phyloP scores from a whole-genome alignment of 768 basidiomycete genomes.

The Hygrocybe punicea region DNA sequence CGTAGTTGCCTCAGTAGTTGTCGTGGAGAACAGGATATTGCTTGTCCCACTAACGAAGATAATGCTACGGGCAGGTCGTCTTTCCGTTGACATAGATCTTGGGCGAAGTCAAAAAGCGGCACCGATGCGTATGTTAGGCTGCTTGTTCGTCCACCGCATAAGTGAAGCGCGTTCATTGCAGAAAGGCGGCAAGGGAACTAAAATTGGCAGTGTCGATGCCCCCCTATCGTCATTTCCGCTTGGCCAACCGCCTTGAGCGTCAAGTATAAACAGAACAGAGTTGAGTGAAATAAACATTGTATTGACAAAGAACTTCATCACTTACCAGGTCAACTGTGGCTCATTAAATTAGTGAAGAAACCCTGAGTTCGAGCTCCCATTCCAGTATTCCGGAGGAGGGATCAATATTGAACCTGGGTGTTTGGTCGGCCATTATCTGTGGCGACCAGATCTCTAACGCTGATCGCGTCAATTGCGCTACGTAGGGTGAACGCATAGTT shows the following conservation, averaged over 20 bases:
- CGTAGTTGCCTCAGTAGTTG: slow-evolving; percentile 43
- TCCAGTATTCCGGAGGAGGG: slow-evolving; percentile 58
- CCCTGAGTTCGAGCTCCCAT: slow-evolving; percentile 50
- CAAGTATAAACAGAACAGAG: slow-evolving; percentile 50
- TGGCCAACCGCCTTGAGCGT: slow-evolving; percentile 46
- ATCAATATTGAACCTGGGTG: slow-evolving; percentile 48
- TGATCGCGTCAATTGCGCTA: slow-evolving; percentile 47
- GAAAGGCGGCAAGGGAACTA: slow-evolving; percentile 27
- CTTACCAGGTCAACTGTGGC: slow-evolving; percentile 50
- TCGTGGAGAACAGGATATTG: slow-evolving; percentile 50
- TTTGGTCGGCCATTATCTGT: slow-evolving; percentile 49
- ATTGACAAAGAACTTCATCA: neutral
- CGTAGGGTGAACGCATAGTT: slow-evolving; percentile 48
- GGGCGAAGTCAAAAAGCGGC: slow-evolving; percentile 39
- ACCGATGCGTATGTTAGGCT: slow-evolving; percentile 43
- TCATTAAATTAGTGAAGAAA: slow-evolving; percentile 47
- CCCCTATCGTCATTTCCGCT: slow-evolving; percentile 53
- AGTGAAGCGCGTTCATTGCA: slow-evolving; percentile 4
- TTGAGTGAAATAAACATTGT: slow-evolving; percentile 23
- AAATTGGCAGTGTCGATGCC: slow-evolving; percentile 53
- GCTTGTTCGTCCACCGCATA: slow-evolving; percentile 27
- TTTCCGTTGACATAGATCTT: slow-evolving; percentile 51
- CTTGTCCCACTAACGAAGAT: slow-evolving; percentile 60
- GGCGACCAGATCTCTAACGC: slow-evolving; percentile 44
- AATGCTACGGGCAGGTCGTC: slow-evolving; percentile 44